These are phyloP conservation scores for Lactarius tabidus DNA, from an alignment of 768 basidiomycete species.

Conservation along the genomic window DNA sequence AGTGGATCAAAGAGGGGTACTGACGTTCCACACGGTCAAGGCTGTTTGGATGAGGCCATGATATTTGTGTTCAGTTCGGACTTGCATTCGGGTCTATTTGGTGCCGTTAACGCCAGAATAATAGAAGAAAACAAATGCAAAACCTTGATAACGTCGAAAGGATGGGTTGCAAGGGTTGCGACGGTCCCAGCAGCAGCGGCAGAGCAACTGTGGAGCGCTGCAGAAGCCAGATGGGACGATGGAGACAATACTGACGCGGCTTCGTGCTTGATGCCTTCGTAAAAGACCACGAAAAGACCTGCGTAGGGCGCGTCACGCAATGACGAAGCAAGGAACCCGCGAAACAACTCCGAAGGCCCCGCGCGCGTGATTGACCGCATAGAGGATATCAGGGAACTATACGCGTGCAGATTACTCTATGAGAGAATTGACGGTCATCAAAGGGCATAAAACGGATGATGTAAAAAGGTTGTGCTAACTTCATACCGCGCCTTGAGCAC, in stretches of 20 bases:
- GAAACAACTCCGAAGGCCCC: conserved; percentile 77
- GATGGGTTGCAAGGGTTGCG: conserved; percentile 83
- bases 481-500: conserved; percentile 91
- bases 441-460: background rate
- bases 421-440: background rate
- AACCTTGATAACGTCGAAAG: conserved; percentile 93
- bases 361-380: conserved; percentile 56
- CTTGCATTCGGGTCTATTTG: conserved; percentile 83
- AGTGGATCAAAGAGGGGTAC: conserved; percentile 26
- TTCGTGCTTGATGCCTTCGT: conserved; percentile 81
- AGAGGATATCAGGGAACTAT: conserved; percentile 57
- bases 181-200: conserved; percentile 80
- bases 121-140: background rate
- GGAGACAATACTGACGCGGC: conserved; percentile 49
- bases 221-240: conserved; percentile 43
- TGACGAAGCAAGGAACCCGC: conserved; percentile 83
- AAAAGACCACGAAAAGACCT: conserved; percentile 82
- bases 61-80: conserved; percentile 74
- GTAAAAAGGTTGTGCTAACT: conserved; percentile 41
- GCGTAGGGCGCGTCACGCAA: conserved; percentile 95
- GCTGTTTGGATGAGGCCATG: conserved; percentile 65
- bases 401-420: conserved; percentile 76
- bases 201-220: conserved; percentile 55
- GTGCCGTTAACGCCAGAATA: conserved; percentile 3
- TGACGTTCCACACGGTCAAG: conserved; percentile 62